Base-by-base conservation (phyloP, 1,139 yeast species). In the Candida glucosophila region DNA sequence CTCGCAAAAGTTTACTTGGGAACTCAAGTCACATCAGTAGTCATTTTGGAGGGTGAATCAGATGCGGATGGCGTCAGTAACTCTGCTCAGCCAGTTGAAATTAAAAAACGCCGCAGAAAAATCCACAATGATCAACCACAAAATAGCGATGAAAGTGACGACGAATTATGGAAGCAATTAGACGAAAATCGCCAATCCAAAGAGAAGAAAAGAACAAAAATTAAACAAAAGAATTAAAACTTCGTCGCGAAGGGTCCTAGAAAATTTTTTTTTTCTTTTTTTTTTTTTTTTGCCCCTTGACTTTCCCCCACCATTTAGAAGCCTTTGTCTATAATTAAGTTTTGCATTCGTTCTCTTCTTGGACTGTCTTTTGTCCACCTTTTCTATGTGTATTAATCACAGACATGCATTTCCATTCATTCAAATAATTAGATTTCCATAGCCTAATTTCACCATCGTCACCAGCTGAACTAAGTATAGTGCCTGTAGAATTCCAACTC, bases 401-500 rank as follows among this genome's bases (percentile, higher is more conserved):
- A 36, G 94, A 82, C 77, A 88, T 77, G 48, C 96, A 86, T 53
- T 81, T 86, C 70, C 88, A 90, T 44, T 82, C 86, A 40, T 81
- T 80, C 34, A 80, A 68, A 49, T 81, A 85, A 22, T 82, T 75
- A 21, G 94, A 71, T 52, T 90, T 90, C 95, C 97, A 90, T 38
- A 90, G 64, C 41, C 95, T 65, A 11, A 90, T 77, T 38, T 79
- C 77, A 5, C 96, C 97, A 46, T 90, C 98, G 46, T 88, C 96
- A 9, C 98, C 98, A 3, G 96, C 86, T 25, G 93, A 80, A 34
- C 95, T 81, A 35, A 90, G 58, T 9, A 90, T 78, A 0, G 98
- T 85, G 3, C 96, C 98, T 0, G 97, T 85, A 27, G 79, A 53
- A 46, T 90, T 90, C 97, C 97, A 90, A 19, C 82, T 72, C 5